Evolutionary conservation across 1,139 yeast species (phyloP), one percentile per base, ranked within the genome.

Genomic region (Candida frijolesensis): DNA sequence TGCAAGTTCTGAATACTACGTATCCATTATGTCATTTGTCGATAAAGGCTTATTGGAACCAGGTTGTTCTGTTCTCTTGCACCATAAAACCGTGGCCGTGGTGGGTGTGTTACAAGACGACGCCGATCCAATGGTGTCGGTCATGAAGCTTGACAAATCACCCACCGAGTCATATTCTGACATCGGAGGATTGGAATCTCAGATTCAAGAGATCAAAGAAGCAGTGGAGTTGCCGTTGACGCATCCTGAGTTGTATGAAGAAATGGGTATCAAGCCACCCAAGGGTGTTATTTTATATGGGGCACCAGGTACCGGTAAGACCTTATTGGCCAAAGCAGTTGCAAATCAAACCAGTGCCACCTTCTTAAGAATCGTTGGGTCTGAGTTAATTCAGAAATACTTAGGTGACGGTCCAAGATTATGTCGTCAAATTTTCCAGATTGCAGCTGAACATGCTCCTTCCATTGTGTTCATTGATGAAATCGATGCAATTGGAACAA

Each of bases 251-350:
- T 76, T 95, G 60, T 95, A 94, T 71, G 97, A 95, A 72, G 98
- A 94, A 72, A 94, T 95, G 97, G 99, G 99, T 60, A 94, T 95
- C 66, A 91, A 92, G 64, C 99, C 99, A 8, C 99, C 99, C 47
- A 94, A 94, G 74, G 99, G 99, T 72, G 99, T 95, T 50, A 92
- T 95, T 61, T 79, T 95, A 54, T 95, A 95, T 66, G 99, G 99
- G 61, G 96, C 98, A 0, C 99, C 99, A 33, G 99, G 99, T 69
- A 95, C 99, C 0, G 99, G 99, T 65, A 95, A 95, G 70, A 95
- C 99, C 0, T 75, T 95, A 57, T 78, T 95, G 61, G 99, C 98
- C 16, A 95, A 94, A 70, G 99, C 99, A 0, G 99, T 95, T 48
- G 99, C 99, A 6, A 94, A 94, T 69, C 97, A 92, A 64, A 94